Conservation (phyloP, 2,329 filamentous ascomycete genomes). For the Cladosporium sp. region DNA sequence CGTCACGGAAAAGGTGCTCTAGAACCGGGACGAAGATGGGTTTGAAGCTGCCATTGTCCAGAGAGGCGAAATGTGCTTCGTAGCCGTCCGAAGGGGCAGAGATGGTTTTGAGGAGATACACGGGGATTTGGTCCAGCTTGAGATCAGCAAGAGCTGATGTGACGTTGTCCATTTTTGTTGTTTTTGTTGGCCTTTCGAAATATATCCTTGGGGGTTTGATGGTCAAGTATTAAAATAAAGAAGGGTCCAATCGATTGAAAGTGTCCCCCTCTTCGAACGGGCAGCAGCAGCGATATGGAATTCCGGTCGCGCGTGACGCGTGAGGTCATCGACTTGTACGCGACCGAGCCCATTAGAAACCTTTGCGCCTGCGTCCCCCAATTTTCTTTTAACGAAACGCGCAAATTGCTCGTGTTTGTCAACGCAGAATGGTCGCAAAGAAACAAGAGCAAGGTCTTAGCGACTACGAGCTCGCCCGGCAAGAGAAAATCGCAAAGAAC, state of each 20-base stretch:
- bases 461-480: conserved; percentile 81
- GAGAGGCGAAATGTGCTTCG: conserved; percentile 63
- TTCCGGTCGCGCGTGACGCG: conserved; percentile 8
- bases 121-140: conserved; percentile 47
- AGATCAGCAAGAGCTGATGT: conserved; percentile 30
- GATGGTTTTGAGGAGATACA: conserved; percentile 77
- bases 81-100: conserved; percentile 73
- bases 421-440: conserved; percentile 17
- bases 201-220: not conserved
- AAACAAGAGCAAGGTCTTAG: conserved; percentile 57
- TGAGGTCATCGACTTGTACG: conserved; percentile 15
- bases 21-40: conserved; percentile 77
- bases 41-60: conserved; percentile 54
- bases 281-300: conserved; percentile 4
- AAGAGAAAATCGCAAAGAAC: conserved; percentile 85
- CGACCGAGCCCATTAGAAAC: not conserved
- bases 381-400: not conserved
- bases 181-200: not conserved
- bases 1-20: conserved; percentile 67
- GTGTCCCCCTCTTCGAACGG: not conserved
- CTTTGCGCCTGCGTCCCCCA: not conserved
- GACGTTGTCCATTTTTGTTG: conserved; percentile 30
- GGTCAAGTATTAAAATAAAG: not conserved
- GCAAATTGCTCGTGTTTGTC: not conserved
- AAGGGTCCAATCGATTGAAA: conserved; percentile 6